Evolutionary conservation across 768 basidiomycete genomes (phyloP), one percentile per base, ranked within the genome.

Genomic region (Pleurotus sapidus): DNA sequence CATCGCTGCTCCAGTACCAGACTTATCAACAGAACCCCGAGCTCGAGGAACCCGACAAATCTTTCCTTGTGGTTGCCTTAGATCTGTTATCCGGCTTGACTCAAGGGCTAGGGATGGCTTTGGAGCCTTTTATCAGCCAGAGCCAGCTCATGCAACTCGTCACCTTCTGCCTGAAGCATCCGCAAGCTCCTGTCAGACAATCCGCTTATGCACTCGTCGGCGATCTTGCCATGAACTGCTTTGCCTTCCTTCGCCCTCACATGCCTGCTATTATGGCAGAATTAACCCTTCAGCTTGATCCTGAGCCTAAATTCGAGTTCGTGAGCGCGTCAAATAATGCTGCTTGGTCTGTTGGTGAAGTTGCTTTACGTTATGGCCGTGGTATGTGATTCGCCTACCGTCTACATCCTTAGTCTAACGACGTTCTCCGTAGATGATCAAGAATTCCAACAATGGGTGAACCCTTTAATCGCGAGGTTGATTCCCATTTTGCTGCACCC

Each of bases 301-400:
- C 91, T 4, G 92, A 96, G 66, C 97, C 96, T 1, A 91, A 93
- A 65, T 80, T 89, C 30, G 95, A 98, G 70, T 94, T 95, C 66
- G 86, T 98, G 60, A 95, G 93, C 63, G 97, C 96, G 4, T 95
- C 93, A 70, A 99, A 99, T 73, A 99, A 99, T 68, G 97, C 97
- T 8, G 96, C 96, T 1, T 99, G 97, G 97, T 95, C 94, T n/a
- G 95, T 97, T 25, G 97, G 97, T 45, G 97, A 99, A 72, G 93
- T 99, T 30, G 93, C 97, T 6, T 74, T 99, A 60, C 91, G 94
- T 47, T 95, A 92, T 68, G 91, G 93, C 53, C 78, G 84, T 62
- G 88, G 91, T 90, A 67, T 57, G 81, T 68, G 12, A 55, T 45
- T 17, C 17, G 11, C 18, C n/a, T 15, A 37, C 20, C 14, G 27